Percentiles rank a stretch among this genome's conserved stretches.
These are phyloP conservation scores for Fusarium nisikadoi DNA, from an alignment of 2,329 filamentous ascomycete species.

Conservation along the genomic window DNA sequence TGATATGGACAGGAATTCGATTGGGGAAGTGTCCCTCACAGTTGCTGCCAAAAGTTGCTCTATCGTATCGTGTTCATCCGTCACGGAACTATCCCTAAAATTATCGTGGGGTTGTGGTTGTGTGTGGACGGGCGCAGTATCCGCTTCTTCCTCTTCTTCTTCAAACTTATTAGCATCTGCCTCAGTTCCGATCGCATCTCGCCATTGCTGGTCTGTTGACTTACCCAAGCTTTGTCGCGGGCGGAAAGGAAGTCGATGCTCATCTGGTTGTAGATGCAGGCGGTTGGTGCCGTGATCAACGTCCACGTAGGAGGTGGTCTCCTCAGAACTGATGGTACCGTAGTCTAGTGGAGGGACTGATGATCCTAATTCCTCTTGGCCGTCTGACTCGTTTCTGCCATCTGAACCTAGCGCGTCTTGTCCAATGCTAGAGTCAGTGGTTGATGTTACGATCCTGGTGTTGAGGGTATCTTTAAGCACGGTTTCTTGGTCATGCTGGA, in stretches of 20 bases:
- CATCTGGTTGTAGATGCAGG: neutral
- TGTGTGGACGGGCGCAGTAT: neutral
- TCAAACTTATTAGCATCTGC: neutral
- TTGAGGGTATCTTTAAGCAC: neutral
- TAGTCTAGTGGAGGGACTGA: neutral
- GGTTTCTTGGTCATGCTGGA: neutral
- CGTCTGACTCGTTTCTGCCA: neutral
- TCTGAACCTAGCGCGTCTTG: neutral
- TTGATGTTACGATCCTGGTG: neutral
- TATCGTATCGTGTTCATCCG: neutral
- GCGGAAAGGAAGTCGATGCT: neutral
- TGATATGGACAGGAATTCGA: neutral
- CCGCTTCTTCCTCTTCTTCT: neutral
- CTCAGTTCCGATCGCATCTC: neutral
- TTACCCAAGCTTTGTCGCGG: neutral
- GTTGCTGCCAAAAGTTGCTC: neutral
- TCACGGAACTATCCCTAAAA: neutral
- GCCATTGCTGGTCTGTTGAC: neutral
- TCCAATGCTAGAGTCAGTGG: neutral
- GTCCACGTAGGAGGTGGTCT: neutral
- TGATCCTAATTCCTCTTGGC: neutral
- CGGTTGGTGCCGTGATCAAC: neutral
- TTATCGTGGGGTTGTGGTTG: neutral
- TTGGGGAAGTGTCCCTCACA: conserved; percentile 12
- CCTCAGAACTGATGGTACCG: neutral